Percentiles rank a stretch among this genome's conserved stretches.
phyloP scores from a whole-genome alignment of 2,329 filamentous ascomycete genomes.

The Leptographium lundbergii region DNA sequence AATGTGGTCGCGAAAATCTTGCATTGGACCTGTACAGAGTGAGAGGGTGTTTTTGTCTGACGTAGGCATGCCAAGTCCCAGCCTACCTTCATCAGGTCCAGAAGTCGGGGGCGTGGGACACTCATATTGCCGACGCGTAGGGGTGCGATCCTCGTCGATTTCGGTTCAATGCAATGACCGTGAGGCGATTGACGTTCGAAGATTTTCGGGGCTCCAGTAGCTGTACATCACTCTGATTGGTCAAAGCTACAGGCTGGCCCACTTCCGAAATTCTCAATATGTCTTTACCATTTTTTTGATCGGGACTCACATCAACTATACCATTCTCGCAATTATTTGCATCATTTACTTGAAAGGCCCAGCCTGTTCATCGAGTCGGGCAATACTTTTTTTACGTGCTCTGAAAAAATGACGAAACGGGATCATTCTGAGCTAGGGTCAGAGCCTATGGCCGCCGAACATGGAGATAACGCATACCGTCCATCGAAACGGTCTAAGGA shows the following conservation, averaged over 20 bases:
- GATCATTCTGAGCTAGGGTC: not conserved
- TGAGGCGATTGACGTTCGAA: not conserved
- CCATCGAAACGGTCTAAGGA: not conserved
- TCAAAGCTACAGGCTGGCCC: not conserved
- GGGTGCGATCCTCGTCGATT: not conserved
- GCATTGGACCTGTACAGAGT: constrained; percentile 59
- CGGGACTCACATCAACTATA: not conserved
- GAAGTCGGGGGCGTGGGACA: constrained; percentile 46
- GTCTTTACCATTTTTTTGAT: not conserved
- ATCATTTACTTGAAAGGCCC: not conserved
- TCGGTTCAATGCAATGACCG: not conserved
- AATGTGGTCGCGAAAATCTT: constrained; percentile 81
- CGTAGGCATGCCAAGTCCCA: not conserved
- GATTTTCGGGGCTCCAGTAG: not conserved
- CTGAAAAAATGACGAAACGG: not conserved
- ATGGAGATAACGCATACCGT: not conserved
- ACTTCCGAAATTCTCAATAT: not conserved
- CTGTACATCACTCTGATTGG: no score
- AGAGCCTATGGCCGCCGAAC: not conserved
- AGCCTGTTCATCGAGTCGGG: not conserved
- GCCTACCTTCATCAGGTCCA: constrained; percentile 68
- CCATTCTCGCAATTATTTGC: not conserved
- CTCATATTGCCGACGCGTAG: constrained; percentile 37
- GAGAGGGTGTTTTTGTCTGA: not conserved
- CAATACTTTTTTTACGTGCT: not conserved